Base-by-base conservation (phyloP, 2,329 filamentous ascomycete species). In the Incumbomyces lentus region DNA sequence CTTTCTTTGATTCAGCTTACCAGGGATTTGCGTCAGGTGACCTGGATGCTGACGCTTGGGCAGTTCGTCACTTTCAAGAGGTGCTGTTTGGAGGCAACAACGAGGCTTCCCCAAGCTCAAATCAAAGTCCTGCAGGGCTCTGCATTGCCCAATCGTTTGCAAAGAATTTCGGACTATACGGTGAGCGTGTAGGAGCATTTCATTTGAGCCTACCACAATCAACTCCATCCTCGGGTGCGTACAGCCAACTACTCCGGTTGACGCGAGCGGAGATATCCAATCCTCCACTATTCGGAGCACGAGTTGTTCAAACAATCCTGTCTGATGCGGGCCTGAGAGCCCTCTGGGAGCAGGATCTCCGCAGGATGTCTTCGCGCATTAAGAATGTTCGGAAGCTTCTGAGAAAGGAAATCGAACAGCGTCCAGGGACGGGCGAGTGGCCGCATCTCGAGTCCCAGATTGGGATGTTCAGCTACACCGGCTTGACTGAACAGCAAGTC, bases 1-100 rank as follows among this genome's bases (percentile, higher is more conserved):
- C 90, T 57, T 95, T 96, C 78, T 96, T 98, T 68, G 92, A 98
- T 73, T 87, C 81, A 50, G 90, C 90, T 46, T 98, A 98, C 72
- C 92, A 96, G 69, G 92, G 92, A 38, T 98, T 96, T 62, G 90
- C 90, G 1, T 93, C 90, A 2, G 92, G 92, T 42, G 82, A 92
- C 61, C 76, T 94, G 31, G 78, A 79, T 58, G 79, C 82, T 49
- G 92, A 98, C 63, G 87, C 86, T 51, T 87, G 82, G 73, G 86
- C 90, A 12, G 81, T 96, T 52, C 84, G 86, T 56, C 84, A 95
- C 74, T 95, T 96, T 63, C 76, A 94, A 58, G 83, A 89, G 62
- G 79, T 90, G 66, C 61, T 61, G 1, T 88, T 90, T 68, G 92
- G 22, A 26, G 22, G 22, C 22, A 26, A 26, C 22, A 26, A 26